phyloP scores from a whole-genome alignment of 2,329 filamentous ascomycete species.

The Sporothrix euskadiensis region DNA sequence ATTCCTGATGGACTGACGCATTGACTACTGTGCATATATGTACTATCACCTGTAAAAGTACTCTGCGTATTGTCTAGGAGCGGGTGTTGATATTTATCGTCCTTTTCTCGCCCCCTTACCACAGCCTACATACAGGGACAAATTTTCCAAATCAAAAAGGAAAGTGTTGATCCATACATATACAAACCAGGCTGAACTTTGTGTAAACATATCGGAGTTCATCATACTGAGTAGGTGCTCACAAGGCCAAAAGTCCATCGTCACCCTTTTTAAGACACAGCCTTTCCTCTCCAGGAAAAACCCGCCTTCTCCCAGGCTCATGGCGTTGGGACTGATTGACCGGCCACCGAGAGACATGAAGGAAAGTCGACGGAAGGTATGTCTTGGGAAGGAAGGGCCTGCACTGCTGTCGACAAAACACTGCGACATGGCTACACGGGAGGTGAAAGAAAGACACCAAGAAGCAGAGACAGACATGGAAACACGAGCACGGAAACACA shows the following conservation, averaged over 20 bases:
- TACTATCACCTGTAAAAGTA: too few relatives aligned
- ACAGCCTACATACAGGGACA: too few relatives aligned
- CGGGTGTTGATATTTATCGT: too few relatives aligned
- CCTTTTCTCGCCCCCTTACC: too few relatives aligned
- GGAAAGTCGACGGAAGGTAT: not conserved
- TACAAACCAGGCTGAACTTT: too few relatives aligned
- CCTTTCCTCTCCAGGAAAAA: not conserved
- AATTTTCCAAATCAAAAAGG: too few relatives aligned
- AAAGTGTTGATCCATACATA: too few relatives aligned
- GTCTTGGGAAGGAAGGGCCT: not conserved
- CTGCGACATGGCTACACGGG: not conserved
- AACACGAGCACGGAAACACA: not conserved
- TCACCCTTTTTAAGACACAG: not conserved
- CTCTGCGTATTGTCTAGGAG: too few relatives aligned
- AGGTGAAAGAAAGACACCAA: not conserved
- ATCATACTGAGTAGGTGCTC: not conserved
- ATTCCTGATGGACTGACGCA: too few relatives aligned
- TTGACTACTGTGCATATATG: too few relatives aligned
- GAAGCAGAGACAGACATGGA: not conserved
- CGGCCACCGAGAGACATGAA: not conserved
- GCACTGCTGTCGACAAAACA: not conserved
- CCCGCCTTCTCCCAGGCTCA: constrained; percentile 8
- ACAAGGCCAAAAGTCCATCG: not conserved
- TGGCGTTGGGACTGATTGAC: constrained; percentile 19
- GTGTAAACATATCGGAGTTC: too few relatives aligned